Evolutionary conservation across 306 rosid genomes (phyloP), one percentile per base, ranked within the genome.

Genomic region (Benincasa hispida): DNA sequence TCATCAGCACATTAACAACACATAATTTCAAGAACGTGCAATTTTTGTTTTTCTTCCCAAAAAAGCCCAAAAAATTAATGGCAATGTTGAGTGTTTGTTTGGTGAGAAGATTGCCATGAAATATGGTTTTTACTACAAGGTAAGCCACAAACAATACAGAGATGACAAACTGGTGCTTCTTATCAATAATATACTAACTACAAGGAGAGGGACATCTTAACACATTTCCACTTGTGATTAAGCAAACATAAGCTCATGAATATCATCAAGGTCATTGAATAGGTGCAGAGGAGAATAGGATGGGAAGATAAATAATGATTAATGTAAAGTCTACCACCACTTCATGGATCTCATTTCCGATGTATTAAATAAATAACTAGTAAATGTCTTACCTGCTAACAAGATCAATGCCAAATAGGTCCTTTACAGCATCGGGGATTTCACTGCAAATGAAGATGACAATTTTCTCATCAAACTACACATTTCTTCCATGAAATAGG

Each of bases 381-480:
- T 18, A 50, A 62, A 45, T 30, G 45, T 77, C 80, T 34, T 80
- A 95, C 98, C 99, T 95, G 96, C 92, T 95, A 57, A 84, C 83
- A 81, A 95, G 92, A 74, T 92, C 96, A 24, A 85, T 69, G 28
- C 99, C 97, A 63, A 95, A 95, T 53, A 92, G 91, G 72, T 86
- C 91, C 89, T 92, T 92, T 79, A 95, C 84, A 12, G 93, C 81
- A 80, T 95, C 98, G 13, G 85, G 77, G 82, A 56, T 87, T 79
- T 87, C 98, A 87, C 99, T 95, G 96, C 83, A 84, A 82, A 72
- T 75, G 63, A 81, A 70, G 63, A 76, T 79, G 25, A 72, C 60
- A 74, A 70, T 58, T 67, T 34, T 53, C 62, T 75, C 8, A 37
- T 35, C 17, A 19, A 39, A 30, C 69, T 6, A 60, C 45, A 75